These are phyloP conservation scores for Blastomyces percursus DNA, from an alignment of 2,329 filamentous ascomycete species.

Conservation along the genomic window DNA sequence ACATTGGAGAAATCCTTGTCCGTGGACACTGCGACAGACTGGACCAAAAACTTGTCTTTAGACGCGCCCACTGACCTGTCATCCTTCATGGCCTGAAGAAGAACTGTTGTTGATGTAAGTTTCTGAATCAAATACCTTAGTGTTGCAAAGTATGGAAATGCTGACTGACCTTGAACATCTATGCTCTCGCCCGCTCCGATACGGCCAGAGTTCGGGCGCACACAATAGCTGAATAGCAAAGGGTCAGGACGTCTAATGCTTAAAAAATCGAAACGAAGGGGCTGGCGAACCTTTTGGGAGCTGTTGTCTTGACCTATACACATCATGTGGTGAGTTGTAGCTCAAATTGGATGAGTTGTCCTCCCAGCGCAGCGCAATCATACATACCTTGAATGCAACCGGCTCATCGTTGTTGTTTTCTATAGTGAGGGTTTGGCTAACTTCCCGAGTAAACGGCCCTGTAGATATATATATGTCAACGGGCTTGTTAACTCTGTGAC, in stretches of 20 bases:
- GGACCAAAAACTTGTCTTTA: slow-evolving; percentile 92
- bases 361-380: slow-evolving; percentile 14
- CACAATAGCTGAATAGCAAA: slow-evolving; percentile 65
- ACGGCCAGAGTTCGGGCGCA: slow-evolving; percentile 90
- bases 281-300: slow-evolving; percentile 80
- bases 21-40: slow-evolving; percentile 71
- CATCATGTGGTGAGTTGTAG: slow-evolving; percentile 18
- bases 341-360: slow-evolving; percentile 1
- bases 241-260: background rate
- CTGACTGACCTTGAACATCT: slow-evolving; percentile 68
- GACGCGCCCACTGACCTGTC: slow-evolving; percentile 52
- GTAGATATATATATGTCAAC: slow-evolving; percentile 18
- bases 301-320: slow-evolving; percentile 88
- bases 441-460: slow-evolving; percentile 56
- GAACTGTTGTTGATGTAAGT: slow-evolving; percentile 45
- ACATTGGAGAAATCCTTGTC: slow-evolving; percentile 79
- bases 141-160: background rate
- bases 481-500: slow-evolving; percentile 8
- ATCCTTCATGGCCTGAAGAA: slow-evolving; percentile 95
- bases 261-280: slow-evolving; percentile 8
- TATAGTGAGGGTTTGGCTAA: slow-evolving; percentile 50
- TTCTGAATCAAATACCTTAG: background rate
- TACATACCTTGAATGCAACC: slow-evolving; percentile 55
- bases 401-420: slow-evolving; percentile 48
- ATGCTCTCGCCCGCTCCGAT: slow-evolving; percentile 85